Base-by-base conservation (phyloP, 2,329 filamentous ascomycete species). In the Calonectria pseudoturangicola region DNA sequence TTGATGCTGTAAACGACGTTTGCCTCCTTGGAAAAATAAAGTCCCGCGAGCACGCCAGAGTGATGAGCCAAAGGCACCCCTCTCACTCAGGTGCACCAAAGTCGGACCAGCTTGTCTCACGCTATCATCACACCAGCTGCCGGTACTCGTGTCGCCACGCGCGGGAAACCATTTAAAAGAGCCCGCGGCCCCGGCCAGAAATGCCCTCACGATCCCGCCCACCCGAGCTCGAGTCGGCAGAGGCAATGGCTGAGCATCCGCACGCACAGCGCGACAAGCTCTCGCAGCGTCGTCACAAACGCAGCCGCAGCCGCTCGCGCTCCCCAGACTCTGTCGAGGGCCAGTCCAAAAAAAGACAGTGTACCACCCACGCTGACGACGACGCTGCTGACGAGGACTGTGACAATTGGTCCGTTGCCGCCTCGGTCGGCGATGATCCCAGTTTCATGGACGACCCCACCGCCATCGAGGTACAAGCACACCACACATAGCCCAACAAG, bases 361-460 rank as follows among this genome's bases (percentile, higher is more conserved):
- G 69, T 25, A 67, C 64, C 28, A 64, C 45, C 16, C n/a, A 56
- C 45, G 25, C 28, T 28, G 36, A 56, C 45, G 36, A 62, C 43
- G 48, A 45, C 41, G 43, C 45, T 45, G 60, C 58, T 30, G 39
- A 48, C n/a, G 45, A 54, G 36, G 66, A 72, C 18, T 68, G 66
- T 30, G 70, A 72, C 41, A 65, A 47, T 45, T 72, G 70, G 66
- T 69, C 70, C 27, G n/a, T 68, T 60, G 58, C 70, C 33, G 70
- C 70, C 47, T 69, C 66, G 58, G 70, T 51, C 15, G 66, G 66
- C 25, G 70, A 72, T 45, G 66, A 68, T 65, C 48, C 51, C 21
- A 45, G 58, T 33, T 65, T 45, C 10, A 27, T 63, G 30, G 70
- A 68, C 18, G 70, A 72, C 28, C 47, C 51, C 18, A 45, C 60